Evolutionary conservation across 352 stramenopile genomes (phyloP).

Genomic region (Peronospora belbahrii): DNA sequence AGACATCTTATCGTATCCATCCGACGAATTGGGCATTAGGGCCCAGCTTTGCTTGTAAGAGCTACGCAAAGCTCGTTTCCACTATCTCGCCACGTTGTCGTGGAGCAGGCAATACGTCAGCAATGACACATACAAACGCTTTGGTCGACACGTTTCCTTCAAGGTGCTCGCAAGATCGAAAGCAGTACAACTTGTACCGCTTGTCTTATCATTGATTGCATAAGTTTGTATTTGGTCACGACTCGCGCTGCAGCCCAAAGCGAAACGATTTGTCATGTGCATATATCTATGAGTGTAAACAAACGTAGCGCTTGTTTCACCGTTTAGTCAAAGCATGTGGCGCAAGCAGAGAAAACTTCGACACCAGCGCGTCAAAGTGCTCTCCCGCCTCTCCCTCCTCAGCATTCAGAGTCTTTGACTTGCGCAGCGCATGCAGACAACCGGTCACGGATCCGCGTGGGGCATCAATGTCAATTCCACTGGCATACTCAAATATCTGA

Average conservation of each 20-base stretch:
- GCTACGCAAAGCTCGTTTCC: slow-evolving; percentile 11
- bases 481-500: slow-evolving; percentile 76
- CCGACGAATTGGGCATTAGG: slow-evolving; percentile 4
- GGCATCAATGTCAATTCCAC: slow-evolving; percentile 65
- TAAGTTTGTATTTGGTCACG: slow-evolving; percentile 3
- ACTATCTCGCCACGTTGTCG: slow-evolving; percentile 8
- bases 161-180: slow-evolving; percentile 6
- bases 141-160: slow-evolving; percentile 1
- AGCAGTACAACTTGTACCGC: background rate
- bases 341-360: slow-evolving; percentile 50
- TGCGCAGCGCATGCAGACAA: slow-evolving; percentile 54
- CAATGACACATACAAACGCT: slow-evolving; percentile 1
- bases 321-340: slow-evolving; percentile 7
- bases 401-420: slow-evolving; percentile 13
- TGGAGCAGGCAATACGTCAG: slow-evolving; percentile 15
- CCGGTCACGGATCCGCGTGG: slow-evolving; percentile 48
- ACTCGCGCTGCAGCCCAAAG: slow-evolving; percentile 9
- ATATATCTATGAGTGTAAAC: slow-evolving; percentile 1
- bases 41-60: slow-evolving; percentile 7
- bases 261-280: slow-evolving; percentile 10
- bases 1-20: slow-evolving; percentile 7
- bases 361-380: slow-evolving; percentile 62
- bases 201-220: slow-evolving; percentile 5
- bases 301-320: slow-evolving; percentile 5
- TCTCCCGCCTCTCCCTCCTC: slow-evolving; percentile 26